Base-by-base conservation (phyloP, 495 filamentous ascomycete genomes). In the Trichocladium antarcticum region DNA sequence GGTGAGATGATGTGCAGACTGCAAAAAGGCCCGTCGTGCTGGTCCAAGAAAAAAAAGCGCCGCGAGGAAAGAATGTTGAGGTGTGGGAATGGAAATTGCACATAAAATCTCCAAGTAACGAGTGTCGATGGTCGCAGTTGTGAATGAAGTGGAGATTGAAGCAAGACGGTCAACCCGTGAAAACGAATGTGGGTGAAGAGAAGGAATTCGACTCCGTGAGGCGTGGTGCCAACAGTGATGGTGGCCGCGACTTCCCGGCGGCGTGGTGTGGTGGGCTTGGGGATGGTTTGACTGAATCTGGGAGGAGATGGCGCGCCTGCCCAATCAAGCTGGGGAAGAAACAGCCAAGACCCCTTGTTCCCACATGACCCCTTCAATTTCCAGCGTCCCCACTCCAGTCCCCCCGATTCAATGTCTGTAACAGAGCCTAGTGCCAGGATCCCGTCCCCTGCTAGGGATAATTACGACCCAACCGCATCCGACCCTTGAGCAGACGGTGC, bases 31-130 rank as follows among this genome's bases (percentile, higher is more conserved):
- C 24, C 22, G 45, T 16, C 10, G 5, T 17, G 14, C 14, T 41
- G 19, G 40, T 15, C 16, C 21, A 43, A 16, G 31, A 28, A 22
- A 38, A n/a, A 19, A 20, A 24, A 29, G 17, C 36, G 35, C 36
- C n/a, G 24, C 20, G 37, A 14, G 24, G 27, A 54, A 49, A 28
- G 46, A 54, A 42, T 54, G 31, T 37, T 46, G 35, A 12, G 47
- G 42, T 32, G n/a, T 36, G 22, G 31, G 35, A 54, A 54, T 49
- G 28, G 46, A 50, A 54, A 29, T 3, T n/a, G 20, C 8, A 10
- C 21, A 15, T 14, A 9, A 8, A 10, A 34, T 28, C 7, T 12
- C 9, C 20, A 29, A 34, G 32, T 24, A 24, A 54, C 50, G 52
- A 54, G 28, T 28, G 52, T 54, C 41, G 32, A 36, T 43, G 38